Percentiles rank a stretch among this genome's conserved stretches.
Conservation (phyloP, 2,329 filamentous ascomycete species). For the Lizonia empirigonia region DNA sequence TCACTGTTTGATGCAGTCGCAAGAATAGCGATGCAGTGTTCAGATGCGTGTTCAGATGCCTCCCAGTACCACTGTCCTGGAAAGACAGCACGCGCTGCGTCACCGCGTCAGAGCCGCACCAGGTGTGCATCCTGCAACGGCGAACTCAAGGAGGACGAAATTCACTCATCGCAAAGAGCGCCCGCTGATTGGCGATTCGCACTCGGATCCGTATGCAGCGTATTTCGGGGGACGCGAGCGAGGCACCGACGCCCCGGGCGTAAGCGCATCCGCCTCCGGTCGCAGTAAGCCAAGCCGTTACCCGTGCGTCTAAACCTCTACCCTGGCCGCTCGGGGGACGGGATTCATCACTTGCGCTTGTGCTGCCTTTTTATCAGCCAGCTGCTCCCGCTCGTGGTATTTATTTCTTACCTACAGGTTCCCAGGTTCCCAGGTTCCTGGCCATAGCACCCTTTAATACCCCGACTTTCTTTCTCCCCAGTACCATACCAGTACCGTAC, state of each 20-base stretch:
- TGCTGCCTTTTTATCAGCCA: slow-evolving; percentile 26
- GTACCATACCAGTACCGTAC: background rate
- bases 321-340: slow-evolving; percentile 20
- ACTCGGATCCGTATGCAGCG: slow-evolving; percentile 23
- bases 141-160: slow-evolving; percentile 6
- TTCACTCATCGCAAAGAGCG: background rate
- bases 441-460: slow-evolving; percentile 26
- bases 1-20: background rate
- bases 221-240: slow-evolving; percentile 22
- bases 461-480: slow-evolving; percentile 1
- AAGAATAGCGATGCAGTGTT: background rate
- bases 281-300: slow-evolving; percentile 27
- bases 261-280: slow-evolving; percentile 32
- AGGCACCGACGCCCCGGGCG: slow-evolving; percentile 23
- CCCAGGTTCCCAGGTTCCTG: slow-evolving; percentile 12
- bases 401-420: slow-evolving; percentile 3
- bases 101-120: slow-evolving; percentile 13
- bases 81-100: slow-evolving; percentile 1
- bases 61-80: slow-evolving; percentile 4
- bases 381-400: slow-evolving; percentile 14
- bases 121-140: slow-evolving; percentile 10
- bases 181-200: slow-evolving; percentile 17
- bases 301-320: slow-evolving; percentile 23
- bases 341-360: slow-evolving; percentile 23
- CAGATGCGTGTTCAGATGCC: background rate